Percentiles rank a stretch among this genome's conserved stretches.
phyloP scores from a whole-genome alignment of 352 stramenopile genomes.

The Thraustochytrium sp. region DNA sequence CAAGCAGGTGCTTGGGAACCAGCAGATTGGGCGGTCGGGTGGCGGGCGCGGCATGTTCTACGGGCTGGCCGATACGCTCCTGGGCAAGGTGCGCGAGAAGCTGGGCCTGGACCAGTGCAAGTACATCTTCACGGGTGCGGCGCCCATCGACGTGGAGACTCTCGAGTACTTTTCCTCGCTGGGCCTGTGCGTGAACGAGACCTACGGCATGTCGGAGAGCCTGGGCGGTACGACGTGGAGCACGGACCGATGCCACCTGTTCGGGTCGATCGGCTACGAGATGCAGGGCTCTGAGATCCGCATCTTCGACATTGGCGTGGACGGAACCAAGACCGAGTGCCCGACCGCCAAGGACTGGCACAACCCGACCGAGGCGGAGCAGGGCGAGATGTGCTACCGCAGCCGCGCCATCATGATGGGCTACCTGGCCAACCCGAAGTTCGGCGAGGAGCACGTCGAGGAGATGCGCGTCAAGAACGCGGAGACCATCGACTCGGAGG shows the following conservation, averaged over 20 bases:
- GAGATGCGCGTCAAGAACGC: constrained; percentile 60
- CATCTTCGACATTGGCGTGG: constrained; percentile 1
- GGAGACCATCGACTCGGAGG: constrained; percentile 69
- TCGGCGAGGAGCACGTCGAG: constrained; percentile 18
- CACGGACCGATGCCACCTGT: background rate
- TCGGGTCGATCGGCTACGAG: constrained; percentile 8
- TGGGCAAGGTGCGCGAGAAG: constrained; percentile 45
- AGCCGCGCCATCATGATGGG: constrained; percentile 65
- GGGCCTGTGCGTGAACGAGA: constrained; percentile 55
- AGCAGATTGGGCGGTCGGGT: background rate
- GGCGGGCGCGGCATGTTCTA: background rate
- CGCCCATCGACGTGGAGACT: constrained; percentile 54
- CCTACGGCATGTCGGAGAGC: constrained; percentile 54
- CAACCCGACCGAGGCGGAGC: background rate
- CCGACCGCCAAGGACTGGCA: background rate
- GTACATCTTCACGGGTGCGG: constrained; percentile 52
- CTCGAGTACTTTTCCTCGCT: constrained; percentile 57
- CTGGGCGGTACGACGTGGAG: constrained; percentile 13
- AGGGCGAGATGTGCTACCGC: constrained; percentile 54
- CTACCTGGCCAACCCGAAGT: constrained; percentile 58
- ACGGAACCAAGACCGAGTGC: constrained; percentile 32
- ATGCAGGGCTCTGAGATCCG: constrained; percentile 1
- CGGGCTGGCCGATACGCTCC: constrained; percentile 47
- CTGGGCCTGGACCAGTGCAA: constrained; percentile 50
- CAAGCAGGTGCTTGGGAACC: background rate